Evolutionary conservation across 768 basidiomycete genomes (phyloP), one percentile per base, ranked within the genome.

Genomic region (Suillus ampliporus): DNA sequence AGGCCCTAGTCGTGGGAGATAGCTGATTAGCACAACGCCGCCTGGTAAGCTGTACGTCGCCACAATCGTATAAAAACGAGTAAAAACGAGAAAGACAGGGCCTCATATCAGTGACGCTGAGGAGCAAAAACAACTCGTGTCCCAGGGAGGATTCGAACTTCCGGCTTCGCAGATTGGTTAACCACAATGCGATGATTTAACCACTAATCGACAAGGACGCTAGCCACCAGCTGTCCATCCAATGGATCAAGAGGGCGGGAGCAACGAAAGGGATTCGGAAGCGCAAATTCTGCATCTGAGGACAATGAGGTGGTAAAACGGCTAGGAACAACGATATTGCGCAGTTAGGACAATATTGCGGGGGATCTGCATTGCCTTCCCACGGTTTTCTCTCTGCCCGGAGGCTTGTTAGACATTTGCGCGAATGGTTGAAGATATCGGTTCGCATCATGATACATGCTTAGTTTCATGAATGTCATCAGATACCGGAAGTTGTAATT

Each of bases 171-270:
- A 73, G 77, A 67, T 68, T 69, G 68, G 64, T 1, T 37, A 7
- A 34, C 78, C 78, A 79, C 78, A 77, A 79, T 74, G 75, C 75
- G 75, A 77, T 74, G 77, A 78, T 78, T 76, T 78, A 77, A 78
- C 77, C 77, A 79, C 78, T 78, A 77, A 78, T 78, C 77, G 76
- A 78, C 76, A 74, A 71, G 77, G 77, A 78, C 77, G 46, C 19
- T 5, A 31, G 15, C 13, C 31, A 34, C 4, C 35, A 3, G 14
- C 1, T 11, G n/a, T 26, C 11, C n/a, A n/a, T n/a, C n/a, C n/a
- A n/a, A n/a, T n/a, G n/a, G n/a, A n/a, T n/a, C n/a, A n/a, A n/a
- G n/a, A n/a, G n/a, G n/a, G n/a, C n/a, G n/a, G n/a, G n/a, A n/a
- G n/a, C n/a, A n/a, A n/a, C n/a, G n/a, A n/a, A n/a, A n/a, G n/a